phyloP scores from a whole-genome alignment of 2,329 filamentous ascomycete species.

The Exophiala mesophila region DNA sequence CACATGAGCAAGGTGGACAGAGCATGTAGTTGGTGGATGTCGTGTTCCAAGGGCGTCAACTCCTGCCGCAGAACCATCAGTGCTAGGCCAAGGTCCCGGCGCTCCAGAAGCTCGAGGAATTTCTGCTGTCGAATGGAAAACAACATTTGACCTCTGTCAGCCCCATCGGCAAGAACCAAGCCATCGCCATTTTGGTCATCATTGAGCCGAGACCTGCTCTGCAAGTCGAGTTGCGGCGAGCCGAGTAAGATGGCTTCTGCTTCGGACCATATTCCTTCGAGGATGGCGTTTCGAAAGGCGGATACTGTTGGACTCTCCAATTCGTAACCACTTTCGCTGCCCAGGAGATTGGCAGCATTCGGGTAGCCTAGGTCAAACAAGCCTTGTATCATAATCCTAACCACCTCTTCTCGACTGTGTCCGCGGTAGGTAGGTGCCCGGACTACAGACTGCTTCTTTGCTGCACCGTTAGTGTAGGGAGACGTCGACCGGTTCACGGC shows the following conservation, averaged over 20 bases:
- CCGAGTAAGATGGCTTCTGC: conserved; percentile 76
- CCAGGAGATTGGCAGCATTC: conserved; percentile 67
- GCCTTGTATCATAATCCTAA: conserved; percentile 85
- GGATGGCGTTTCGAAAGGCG: conserved; percentile 74
- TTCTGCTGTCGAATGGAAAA: conserved; percentile 92
- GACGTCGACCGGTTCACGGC: conserved; percentile 34
- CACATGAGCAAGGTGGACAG: conserved; percentile 91
- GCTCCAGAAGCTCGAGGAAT: conserved; percentile 83
- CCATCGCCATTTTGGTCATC: conserved; percentile 39
- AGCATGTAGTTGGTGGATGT: conserved; percentile 70
- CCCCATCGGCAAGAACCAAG: conserved; percentile 68
- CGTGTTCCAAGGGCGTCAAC: conserved; percentile 77
- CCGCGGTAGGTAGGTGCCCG: conserved; percentile 61
- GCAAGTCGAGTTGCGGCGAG: conserved; percentile 39
- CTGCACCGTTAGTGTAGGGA: conserved; percentile 37
- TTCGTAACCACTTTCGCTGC: conserved; percentile 77
- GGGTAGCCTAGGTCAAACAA: conserved; percentile 83
- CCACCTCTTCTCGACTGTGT: conserved; percentile 88
- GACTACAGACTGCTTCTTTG: conserved; percentile 29
- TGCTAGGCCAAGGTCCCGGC: conserved; percentile 65
- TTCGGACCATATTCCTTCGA: conserved; percentile 74
- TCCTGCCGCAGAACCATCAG: conserved; percentile 81
- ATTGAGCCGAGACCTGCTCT: conserved; percentile 38
- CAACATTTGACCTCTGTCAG: conserved; percentile 72
- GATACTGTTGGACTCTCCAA: conserved; percentile 81